Evolutionary conservation across 257 asterid genomes (phyloP).

Genomic region (Haberlea rhodopensis): DNA sequence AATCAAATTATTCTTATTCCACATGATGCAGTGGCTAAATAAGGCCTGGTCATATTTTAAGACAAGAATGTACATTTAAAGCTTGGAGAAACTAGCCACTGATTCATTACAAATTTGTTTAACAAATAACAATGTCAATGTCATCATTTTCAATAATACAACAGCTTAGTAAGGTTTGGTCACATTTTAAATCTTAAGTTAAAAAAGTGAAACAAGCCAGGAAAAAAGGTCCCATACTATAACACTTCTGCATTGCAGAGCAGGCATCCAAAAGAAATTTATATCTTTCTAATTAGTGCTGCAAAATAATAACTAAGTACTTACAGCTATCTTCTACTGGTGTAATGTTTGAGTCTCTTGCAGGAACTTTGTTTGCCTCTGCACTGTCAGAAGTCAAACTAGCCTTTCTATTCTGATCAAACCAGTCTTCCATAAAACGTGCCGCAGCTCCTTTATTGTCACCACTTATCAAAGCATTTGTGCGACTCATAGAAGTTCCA

Average conservation of each 20-base stretch:
- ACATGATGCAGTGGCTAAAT: too few relatives aligned
- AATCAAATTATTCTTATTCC: too few relatives aligned
- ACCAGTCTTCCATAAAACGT: slow-evolving; percentile 98
- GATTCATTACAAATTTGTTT: neutral
- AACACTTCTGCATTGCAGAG: slow-evolving; percentile 10
- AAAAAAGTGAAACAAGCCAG: slow-evolving; percentile 2
- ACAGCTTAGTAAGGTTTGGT: neutral
- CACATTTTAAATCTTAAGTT: neutral
- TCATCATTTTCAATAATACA: neutral
- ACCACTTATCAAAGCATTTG: slow-evolving; percentile 90
- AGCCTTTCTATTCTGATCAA: slow-evolving; percentile 47
- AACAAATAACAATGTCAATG: neutral
- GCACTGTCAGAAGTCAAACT: slow-evolving; percentile 30
- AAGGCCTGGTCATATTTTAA: too few relatives aligned
- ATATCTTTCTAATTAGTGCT: neutral
- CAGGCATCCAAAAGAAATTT: slow-evolving; percentile 1
- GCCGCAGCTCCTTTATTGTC: slow-evolving; percentile 99
- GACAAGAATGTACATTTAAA: too few relatives aligned
- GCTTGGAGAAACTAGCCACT: neutral
- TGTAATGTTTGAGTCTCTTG: slow-evolving; percentile 84
- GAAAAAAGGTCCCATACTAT: slow-evolving; percentile 6
- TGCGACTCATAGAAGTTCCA: slow-evolving; percentile 98
- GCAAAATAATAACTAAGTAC: slow-evolving; percentile 28
- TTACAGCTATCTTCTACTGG: slow-evolving; percentile 69
- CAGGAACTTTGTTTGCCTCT: slow-evolving; percentile 36